phyloP scores from a whole-genome alignment of 768 basidiomycete species.

The Calocybe gangraenosa region DNA sequence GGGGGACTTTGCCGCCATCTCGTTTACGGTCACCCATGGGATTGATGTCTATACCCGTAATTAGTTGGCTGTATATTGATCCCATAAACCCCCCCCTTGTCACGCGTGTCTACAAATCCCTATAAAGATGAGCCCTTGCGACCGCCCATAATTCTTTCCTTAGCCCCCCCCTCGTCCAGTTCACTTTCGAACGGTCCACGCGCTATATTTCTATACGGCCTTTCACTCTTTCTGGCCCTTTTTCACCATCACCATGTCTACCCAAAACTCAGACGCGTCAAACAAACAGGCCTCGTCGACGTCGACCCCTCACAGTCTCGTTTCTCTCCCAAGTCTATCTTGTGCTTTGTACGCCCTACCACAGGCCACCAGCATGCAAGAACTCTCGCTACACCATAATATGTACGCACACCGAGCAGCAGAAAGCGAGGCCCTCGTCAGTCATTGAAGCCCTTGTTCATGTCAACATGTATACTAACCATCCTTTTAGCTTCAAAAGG shows the following conservation, averaged over 20 bases:
- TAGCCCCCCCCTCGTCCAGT: conserved; percentile 21
- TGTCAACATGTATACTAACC: conserved; percentile 1
- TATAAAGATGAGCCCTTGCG: conserved; percentile 30
- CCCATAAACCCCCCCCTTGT: conserved; percentile 28
- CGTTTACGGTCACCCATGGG: conserved; percentile 13
- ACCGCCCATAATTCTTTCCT: conserved; percentile 20
- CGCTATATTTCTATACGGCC: conserved; percentile 14
- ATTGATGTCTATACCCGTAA: conserved; percentile 25
- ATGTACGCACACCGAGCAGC: conserved; percentile 67
- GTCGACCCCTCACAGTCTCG: conserved; percentile 47
- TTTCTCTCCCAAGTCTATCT: conserved; percentile 72
- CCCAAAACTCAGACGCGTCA: conserved; percentile 23
- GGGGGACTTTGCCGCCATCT: too few species aligned
- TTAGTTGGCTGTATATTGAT: conserved; percentile 19
- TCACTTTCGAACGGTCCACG: conserved; percentile 2
- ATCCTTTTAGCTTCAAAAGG: conserved; percentile 51
- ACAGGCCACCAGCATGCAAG: conserved; percentile 65
- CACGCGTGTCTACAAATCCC: conserved; percentile 25
- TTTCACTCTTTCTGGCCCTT: conserved; percentile 12
- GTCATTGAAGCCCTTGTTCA: conserved; percentile 6
- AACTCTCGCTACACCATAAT: conserved; percentile 61
- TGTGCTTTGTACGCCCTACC: conserved; percentile 65
- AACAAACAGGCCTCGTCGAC: conserved; percentile 16
- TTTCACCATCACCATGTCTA: conserved; percentile 13
- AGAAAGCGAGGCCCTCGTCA: conserved; percentile 75